Evolutionary conservation across 1,284 basidiomycete genomes (phyloP), one percentile per base, ranked within the genome.

Genomic region (Coniophora puteana): DNA sequence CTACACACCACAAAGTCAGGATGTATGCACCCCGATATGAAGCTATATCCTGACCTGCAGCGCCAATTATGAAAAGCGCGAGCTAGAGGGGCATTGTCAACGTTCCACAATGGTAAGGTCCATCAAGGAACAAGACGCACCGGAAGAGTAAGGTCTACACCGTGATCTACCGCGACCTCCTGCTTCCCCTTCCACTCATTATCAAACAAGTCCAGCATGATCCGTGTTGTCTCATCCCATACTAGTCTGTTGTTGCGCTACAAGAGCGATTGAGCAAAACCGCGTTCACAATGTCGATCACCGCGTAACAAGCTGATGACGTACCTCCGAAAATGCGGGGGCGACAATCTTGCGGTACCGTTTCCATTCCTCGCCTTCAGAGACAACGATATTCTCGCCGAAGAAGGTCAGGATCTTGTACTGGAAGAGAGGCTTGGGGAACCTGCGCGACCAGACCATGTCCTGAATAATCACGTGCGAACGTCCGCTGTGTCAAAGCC

Each of bases 331-430:
- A 47, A 71, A 70, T 2, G 64, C 58, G 2, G 68, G 68, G 4
- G 63, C 62, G 23, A 59, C 47, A 23, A 71, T 71, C 55, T 74
- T 76, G 28, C 78, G 61, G 47, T 78, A 76, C 34, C 69, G 69
- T 50, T 78, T 77, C 78, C 78, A 80, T 48, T 76, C 67, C n/a
- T 78, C 72, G 14, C 70, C 71, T 51, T 80, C 78, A 0, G 76
- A 74, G 1, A 68, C 69, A n/a, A 81, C 65, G 40, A 81, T 74
- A 45, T 82, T 81, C 5, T 56, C 49, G 6, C 78, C 78, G 51
- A 71, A 71, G 33, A 65, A 54, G 1, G 49, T 37, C 16, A 72
- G 50, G 6, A 58, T 43, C 6, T 31, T 44, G 44, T 72, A 72
- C 23, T 49, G 43, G 4, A 49, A 18, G 1, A 64, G 42, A 12